Evolutionary conservation across 2,329 filamentous ascomycete species (phyloP), one percentile per base, ranked within the genome.

Genomic region (Aspergillus unguis): DNA sequence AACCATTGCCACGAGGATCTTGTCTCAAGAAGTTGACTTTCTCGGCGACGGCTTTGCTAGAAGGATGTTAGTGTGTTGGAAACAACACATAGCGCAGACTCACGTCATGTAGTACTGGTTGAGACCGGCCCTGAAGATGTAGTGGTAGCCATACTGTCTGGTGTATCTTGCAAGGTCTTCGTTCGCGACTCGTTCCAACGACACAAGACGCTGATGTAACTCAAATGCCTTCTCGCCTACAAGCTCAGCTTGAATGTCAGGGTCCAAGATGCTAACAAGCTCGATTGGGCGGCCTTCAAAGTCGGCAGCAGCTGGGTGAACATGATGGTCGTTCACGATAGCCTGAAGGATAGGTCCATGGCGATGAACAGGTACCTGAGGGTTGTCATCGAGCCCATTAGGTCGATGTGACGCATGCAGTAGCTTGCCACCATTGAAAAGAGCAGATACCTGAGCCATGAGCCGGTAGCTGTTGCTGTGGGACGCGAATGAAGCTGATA

Each of bases 91-190:
- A n/a, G n/a, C n/a, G n/a, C n/a, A n/a, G 43, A 55, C 63, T 52
- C 55, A 66, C 65, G 57, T 64, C 53, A 59, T 58, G 49, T 61
- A 65, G 38, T 62, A 65, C 47, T 66, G 51, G 9, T 59, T 57
- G 27, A 66, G 56, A n/a, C n/a, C 64, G 47, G 55, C 54, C 42
- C 62, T 58, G 54, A 65, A 62, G 45, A 59, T 58, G 42, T 53
- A 60, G 44, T 64, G 61, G 41, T 62, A 63, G 5, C 64, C 65
- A 44, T 62, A 66, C 29, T 55, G 52, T 26, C 52, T 48, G 7
- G 58, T 49, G 38, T 50, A 56, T 41, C 51, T 38, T n/a, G 50
- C 38, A 37, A 65, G 59, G 37, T 62, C 43, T 29, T 51, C 54
- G 40, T 65, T 64, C 8, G 63, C 64, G 36, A 54, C 50, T 27